Percentiles rank a stretch among this genome's conserved stretches.
These are phyloP conservation scores for Pleoardoris graminearum DNA, from an alignment of 2,329 filamentous ascomycete species.

Conservation along the genomic window DNA sequence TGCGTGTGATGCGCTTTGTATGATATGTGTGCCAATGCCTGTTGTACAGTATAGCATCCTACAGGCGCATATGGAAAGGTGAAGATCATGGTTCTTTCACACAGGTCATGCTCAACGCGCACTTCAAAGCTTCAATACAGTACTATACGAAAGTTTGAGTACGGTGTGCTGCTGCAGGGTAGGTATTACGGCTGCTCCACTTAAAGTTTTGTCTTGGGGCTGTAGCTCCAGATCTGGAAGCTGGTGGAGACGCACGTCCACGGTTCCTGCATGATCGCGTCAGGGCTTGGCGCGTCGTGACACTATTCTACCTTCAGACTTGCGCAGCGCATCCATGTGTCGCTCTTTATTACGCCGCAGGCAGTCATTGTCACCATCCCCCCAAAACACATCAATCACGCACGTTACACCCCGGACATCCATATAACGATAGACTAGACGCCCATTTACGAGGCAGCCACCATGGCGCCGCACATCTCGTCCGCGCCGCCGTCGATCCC, in stretches of 20 bases:
- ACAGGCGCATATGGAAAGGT: not conserved
- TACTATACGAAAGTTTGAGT: too few relatives aligned
- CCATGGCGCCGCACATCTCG: conserved; percentile 5
- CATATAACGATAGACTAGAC: not conserved
- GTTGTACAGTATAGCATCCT: not conserved
- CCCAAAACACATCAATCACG: not conserved
- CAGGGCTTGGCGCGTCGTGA: conserved; percentile 6
- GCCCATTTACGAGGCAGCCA: not conserved
- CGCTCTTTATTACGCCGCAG: not conserved
- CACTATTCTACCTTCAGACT: too few relatives aligned
- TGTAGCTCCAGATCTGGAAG: not conserved
- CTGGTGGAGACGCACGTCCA: not conserved
- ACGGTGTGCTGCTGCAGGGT: too few relatives aligned
- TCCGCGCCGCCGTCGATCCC: conserved; percentile 42
- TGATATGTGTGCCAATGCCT: not conserved
- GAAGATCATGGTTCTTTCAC: too few relatives aligned
- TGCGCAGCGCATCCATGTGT: not conserved
- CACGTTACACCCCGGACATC: not conserved
- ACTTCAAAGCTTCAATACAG: too few relatives aligned
- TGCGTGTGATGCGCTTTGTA: conserved; percentile 1
- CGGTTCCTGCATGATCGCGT: conserved; percentile 7
- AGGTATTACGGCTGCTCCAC: too few relatives aligned
- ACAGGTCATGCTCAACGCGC: too few relatives aligned
- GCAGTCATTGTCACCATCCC: not conserved
- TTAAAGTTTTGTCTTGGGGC: too few relatives aligned